These are phyloP conservation scores for Phyllosticta paracitricarpa DNA, from an alignment of 2,329 filamentous ascomycete genomes.

Conservation along the genomic window DNA sequence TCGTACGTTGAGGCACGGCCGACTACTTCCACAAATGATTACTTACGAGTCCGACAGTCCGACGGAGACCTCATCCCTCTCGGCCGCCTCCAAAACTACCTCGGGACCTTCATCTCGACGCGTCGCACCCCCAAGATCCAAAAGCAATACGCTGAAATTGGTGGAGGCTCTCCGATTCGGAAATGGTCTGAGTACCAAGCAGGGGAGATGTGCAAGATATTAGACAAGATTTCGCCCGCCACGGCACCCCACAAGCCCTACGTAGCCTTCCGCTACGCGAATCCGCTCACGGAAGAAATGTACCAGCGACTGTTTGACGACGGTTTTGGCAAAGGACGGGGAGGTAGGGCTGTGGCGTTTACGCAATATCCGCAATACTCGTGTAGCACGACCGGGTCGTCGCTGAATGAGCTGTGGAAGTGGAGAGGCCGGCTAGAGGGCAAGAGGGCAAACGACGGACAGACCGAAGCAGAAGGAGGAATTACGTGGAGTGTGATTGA, in stretches of 20 bases:
- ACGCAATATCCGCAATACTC: slow-evolving; percentile 98
- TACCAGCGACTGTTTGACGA: slow-evolving; percentile 75
- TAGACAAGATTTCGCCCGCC: slow-evolving; percentile 82
- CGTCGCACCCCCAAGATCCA: slow-evolving; percentile 92
- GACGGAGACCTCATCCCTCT: slow-evolving; percentile 95
- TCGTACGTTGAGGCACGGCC: slow-evolving; percentile 51
- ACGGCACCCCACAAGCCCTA: slow-evolving; percentile 96
- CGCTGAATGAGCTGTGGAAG: slow-evolving; percentile 95
- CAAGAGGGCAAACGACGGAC: slow-evolving; percentile 48
- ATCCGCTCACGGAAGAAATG: slow-evolving; percentile 89
- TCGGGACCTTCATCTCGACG: slow-evolving; percentile 77
- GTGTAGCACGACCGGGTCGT: slow-evolving; percentile 93
- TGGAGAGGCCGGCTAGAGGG: slow-evolving; percentile 85
- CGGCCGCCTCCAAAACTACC: slow-evolving; percentile 78
- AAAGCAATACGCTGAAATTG: slow-evolving; percentile 90
- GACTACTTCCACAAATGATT: neutral
- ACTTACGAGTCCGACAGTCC: slow-evolving; percentile 43
- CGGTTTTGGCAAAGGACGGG: slow-evolving; percentile 79
- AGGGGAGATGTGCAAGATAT: slow-evolving; percentile 90
- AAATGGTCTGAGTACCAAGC: slow-evolving; percentile 97
- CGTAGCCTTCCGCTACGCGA: slow-evolving; percentile 90
- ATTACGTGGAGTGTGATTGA: slow-evolving; percentile 98
- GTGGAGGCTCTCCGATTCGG: slow-evolving; percentile 93
- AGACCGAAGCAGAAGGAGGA: slow-evolving; percentile 49
- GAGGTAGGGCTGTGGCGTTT: slow-evolving; percentile 91